Percentiles rank a stretch among this genome's conserved stretches.
phyloP scores from a whole-genome alignment of 306 rosid species.

The Rosa persica region DNA sequence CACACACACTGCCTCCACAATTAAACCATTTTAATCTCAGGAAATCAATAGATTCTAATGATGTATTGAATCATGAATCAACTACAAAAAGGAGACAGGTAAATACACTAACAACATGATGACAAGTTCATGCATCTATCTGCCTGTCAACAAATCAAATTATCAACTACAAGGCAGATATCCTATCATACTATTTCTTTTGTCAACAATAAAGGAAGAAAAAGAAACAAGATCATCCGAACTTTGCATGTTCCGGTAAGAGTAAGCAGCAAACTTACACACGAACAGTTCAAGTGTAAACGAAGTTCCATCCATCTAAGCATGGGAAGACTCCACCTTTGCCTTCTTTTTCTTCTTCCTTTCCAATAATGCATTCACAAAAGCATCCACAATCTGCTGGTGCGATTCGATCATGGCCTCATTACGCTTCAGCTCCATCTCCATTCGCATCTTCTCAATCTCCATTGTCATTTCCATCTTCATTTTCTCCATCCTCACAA shows the following conservation, averaged over 20 bases:
- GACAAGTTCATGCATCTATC: background rate
- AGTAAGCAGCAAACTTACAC: background rate
- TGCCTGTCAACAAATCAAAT: background rate
- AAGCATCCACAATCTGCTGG: background rate
- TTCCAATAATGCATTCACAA: background rate
- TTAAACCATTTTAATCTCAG: background rate
- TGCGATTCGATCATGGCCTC: background rate
- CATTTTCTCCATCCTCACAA: constrained; percentile 4
- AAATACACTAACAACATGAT: background rate
- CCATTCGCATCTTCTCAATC: constrained; percentile 8
- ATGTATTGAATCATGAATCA: background rate
- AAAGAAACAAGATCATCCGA: background rate
- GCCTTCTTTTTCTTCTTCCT: constrained; percentile 3
- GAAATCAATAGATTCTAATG: background rate
- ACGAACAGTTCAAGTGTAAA: background rate
- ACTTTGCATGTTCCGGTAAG: background rate
- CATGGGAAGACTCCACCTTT: background rate
- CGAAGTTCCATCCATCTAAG: background rate
- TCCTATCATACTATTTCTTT: background rate
- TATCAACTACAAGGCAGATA: background rate
- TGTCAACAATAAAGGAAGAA: background rate
- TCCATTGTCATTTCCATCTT: constrained; percentile 1
- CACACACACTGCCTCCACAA: background rate
- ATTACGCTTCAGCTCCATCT: background rate
- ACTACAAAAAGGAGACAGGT: background rate